phyloP scores from a whole-genome alignment of 148 eudicot species.

The Heliamphora exappendiculata region DNA sequence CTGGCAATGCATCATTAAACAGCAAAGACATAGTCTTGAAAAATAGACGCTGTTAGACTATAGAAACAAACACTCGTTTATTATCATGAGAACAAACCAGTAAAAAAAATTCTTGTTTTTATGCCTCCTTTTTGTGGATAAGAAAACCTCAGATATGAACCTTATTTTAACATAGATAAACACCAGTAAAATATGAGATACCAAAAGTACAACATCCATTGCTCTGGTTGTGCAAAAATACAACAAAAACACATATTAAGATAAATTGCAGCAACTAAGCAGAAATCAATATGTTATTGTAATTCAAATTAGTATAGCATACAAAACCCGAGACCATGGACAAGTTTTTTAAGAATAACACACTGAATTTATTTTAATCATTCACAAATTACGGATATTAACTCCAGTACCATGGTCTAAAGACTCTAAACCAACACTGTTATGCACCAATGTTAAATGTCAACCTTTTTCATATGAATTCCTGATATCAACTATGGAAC shows the following conservation, averaged over 20 bases:
- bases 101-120: not conserved
- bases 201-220: too few species aligned
- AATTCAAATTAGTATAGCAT: too few species aligned
- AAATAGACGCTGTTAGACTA: not conserved
- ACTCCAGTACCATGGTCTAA: too few species aligned
- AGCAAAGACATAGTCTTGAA: not conserved
- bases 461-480: too few species aligned
- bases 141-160: not conserved
- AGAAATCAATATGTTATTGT: too few species aligned
- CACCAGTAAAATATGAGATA: not conserved
- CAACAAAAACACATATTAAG: not conserved
- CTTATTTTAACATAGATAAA: not conserved
- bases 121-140: not conserved
- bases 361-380: too few species aligned
- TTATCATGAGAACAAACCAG: not conserved
- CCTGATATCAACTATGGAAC: too few species aligned
- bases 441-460: not conserved
- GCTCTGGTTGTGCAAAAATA: not conserved
- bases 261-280: too few species aligned
- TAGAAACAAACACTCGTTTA: not conserved
- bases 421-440: too few species aligned
- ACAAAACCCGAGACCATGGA: too few species aligned
- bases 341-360: too few species aligned
- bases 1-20: not conserved
- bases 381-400: not conserved